Conservation (phyloP, 768 basidiomycete genomes). For the Tulasnella sp. region DNA sequence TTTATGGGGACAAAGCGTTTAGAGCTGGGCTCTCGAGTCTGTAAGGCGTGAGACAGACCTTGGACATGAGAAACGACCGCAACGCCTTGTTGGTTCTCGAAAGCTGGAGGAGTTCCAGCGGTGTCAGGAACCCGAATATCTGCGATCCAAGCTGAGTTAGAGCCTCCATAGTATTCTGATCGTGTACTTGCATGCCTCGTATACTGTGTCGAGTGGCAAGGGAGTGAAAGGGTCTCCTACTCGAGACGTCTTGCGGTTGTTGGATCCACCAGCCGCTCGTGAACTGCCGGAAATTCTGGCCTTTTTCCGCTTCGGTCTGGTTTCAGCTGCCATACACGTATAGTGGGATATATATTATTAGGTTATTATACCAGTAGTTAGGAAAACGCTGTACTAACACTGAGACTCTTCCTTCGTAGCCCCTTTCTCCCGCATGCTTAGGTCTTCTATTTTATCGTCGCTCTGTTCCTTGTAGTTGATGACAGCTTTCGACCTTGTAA, state of each 20-base stretch:
- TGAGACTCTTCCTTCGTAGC: not conserved
- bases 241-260: not conserved
- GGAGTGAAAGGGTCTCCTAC: not conserved
- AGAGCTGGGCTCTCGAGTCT: too few species aligned
- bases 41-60: not conserved
- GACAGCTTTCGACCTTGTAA: not conserved
- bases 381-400: not conserved
- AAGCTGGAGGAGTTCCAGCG: conserved; percentile 15
- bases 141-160: not conserved
- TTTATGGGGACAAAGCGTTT: too few species aligned
- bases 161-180: not conserved
- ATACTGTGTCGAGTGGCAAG: not conserved
- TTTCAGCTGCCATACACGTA: not conserved
- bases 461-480: not conserved
- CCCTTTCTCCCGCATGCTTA: not conserved
- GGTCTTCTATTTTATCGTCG: not conserved
- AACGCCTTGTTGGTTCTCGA: conserved; percentile 16
- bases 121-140: conserved; percentile 14
- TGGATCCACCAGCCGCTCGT: not conserved
- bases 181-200: not conserved
- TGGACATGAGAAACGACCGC: conserved; percentile 9
- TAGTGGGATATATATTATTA: not conserved
- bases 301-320: not conserved
- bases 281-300: not conserved
- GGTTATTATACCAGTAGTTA: not conserved